Evolutionary conservation across 2,329 filamentous ascomycete genomes (phyloP).

Genomic region (Pseudogymnoascus sp.): DNA sequence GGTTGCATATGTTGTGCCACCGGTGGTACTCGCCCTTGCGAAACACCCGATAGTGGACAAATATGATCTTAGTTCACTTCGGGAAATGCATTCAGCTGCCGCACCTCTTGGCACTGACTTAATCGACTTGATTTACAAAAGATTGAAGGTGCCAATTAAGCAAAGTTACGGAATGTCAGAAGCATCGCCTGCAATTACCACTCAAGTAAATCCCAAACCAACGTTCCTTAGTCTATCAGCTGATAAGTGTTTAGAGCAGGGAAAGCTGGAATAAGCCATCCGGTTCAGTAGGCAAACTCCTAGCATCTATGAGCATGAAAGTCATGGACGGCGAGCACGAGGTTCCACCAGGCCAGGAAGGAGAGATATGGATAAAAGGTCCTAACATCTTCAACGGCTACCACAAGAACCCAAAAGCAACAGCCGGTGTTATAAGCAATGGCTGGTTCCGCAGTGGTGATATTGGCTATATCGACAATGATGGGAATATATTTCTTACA

Average conservation of each 20-base stretch:
- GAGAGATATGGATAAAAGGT: slow-evolving; percentile 16
- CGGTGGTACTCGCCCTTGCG: slow-evolving; percentile 67
- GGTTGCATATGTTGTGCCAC: slow-evolving; percentile 71
- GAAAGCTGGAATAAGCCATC: slow-evolving; percentile 68
- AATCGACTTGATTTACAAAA: slow-evolving; percentile 61
- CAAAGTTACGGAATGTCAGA: slow-evolving; percentile 85
- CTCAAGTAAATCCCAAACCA: slow-evolving; percentile 36
- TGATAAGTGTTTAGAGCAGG: slow-evolving; percentile 29
- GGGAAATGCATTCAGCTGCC: slow-evolving; percentile 75
- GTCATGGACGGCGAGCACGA: neutral
- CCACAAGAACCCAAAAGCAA: slow-evolving; percentile 28
- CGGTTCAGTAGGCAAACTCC: slow-evolving; percentile 68
- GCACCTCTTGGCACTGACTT: slow-evolving; percentile 73
- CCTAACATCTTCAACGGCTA: slow-evolving; percentile 33
- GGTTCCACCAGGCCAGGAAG: neutral
- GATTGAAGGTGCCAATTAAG: slow-evolving; percentile 69
- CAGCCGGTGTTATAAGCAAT: slow-evolving; percentile 21
- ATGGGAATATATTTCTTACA: slow-evolving; percentile 29
- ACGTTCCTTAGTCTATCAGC: neutral
- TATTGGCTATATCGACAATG: slow-evolving; percentile 36
- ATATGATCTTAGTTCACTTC: slow-evolving; percentile 70
- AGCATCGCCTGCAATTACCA: slow-evolving; percentile 69
- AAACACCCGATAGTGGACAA: slow-evolving; percentile 69
- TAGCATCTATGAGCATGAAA: slow-evolving; percentile 28
- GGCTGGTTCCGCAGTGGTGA: slow-evolving; percentile 34